Evolutionary conservation across 177 flowering plant genomes (phyloP), one percentile per base, ranked within the genome.

Genomic region (Vitis hybrid): DNA sequence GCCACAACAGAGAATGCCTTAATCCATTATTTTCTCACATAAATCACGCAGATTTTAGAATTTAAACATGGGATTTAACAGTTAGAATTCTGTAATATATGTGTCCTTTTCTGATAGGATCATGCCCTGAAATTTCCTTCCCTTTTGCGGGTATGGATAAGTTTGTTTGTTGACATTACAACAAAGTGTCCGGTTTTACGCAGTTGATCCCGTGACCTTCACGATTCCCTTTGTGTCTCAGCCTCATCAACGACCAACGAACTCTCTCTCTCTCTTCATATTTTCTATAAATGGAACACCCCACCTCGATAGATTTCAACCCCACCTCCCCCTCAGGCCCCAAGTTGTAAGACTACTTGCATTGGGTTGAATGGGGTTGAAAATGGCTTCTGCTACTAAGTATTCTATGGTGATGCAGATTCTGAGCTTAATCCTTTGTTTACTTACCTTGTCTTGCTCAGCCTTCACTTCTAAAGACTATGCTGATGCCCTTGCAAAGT

Each of bases 401-500:
- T 55, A 68, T 49, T 68, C 74, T 2, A 20, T 66, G 46, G 13
- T 15, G 59, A 11, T 77, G 60, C 78, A 67, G 50, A 63, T 76
- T 55, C 62, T 82, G 24, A 13, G 70, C 18, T 20, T 81, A 11
- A 57, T 70, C 12, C 53, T 80, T 27, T 69, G 57, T 65, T 48
- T 69, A 46, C 63, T 78, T 11, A 17, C 11, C 35, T 63, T 73
- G 7, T 68, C 64, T 69, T 78, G 77, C 78, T 68, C 62, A 21
- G 90, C 87, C 30, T 84, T 84, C 78, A 74, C 76, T 53, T 63
- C 86, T 1, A 62, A 74, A 11, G 87, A 88, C 58, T 91, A 91
- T 64, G 61, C 80, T 2, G 79, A 79, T 51, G 98, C 98, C 1
- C 92, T 93, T 6, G 80, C 81, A 30, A 90, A 93, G 64, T 91